Evolutionary conservation across 2,329 filamentous ascomycete species (phyloP).

Genomic region (Diplodia sapinea): DNA sequence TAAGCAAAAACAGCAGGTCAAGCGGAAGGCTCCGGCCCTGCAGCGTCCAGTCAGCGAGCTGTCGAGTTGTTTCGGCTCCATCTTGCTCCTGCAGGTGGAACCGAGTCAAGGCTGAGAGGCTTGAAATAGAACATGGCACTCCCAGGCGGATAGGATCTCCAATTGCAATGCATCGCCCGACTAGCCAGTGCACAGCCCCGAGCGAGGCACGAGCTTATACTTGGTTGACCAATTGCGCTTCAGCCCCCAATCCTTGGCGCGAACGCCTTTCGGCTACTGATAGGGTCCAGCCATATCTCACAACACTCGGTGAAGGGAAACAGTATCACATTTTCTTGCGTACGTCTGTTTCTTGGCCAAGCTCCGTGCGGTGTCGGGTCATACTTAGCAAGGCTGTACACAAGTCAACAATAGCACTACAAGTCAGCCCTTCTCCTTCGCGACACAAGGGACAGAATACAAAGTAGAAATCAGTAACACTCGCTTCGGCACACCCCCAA

Average conservation of each 20-base stretch:
- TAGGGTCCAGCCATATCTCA: too few species aligned
- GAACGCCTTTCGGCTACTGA: too few species aligned
- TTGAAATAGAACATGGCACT: not conserved
- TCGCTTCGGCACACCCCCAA: too few species aligned
- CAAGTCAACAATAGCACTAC: too few species aligned
- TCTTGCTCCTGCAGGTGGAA: not conserved
- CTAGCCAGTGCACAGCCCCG: not conserved
- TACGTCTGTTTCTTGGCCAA: too few species aligned
- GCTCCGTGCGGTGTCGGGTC: too few species aligned
- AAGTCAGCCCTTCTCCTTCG: too few species aligned
- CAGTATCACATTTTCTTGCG: too few species aligned
- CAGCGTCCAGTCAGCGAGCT: not conserved
- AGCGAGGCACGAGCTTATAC: not conserved
- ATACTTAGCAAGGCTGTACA: too few species aligned
- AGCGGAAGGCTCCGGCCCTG: not conserved
- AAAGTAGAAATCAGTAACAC: too few species aligned
- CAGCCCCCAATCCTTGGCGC: not conserved
- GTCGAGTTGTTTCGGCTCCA: not conserved
- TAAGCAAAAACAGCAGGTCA: not conserved
- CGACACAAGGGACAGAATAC: too few species aligned
- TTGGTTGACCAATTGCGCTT: not conserved
- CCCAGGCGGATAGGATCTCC: not conserved
- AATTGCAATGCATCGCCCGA: not conserved
- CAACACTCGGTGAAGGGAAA: too few species aligned
- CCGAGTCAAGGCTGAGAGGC: not conserved